A percentile compares a stretch with the other conserved stretches of the same genome.
Evolutionary conservation across 1,139 yeast species (phyloP).

Genomic region (Yamadazyma spencermartinsiae): DNA sequence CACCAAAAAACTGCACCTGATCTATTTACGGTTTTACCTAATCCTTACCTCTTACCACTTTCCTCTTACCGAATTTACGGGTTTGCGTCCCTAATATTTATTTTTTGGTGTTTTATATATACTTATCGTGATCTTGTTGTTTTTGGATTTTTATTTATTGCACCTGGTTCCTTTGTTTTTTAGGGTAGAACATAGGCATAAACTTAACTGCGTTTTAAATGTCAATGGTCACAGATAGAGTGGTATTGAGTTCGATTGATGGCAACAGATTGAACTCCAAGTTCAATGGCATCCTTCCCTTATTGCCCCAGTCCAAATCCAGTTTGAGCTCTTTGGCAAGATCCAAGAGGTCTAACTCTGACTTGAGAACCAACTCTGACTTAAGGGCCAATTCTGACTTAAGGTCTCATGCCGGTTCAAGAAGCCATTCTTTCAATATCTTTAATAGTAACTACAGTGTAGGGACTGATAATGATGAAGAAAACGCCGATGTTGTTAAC

Average conservation of each 20-base stretch:
- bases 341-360: no score
- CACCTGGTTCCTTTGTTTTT: not conserved
- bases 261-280: slow-evolving; percentile 9
- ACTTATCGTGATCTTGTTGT: not conserved
- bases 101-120: not conserved
- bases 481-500: slow-evolving; percentile 2
- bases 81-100: not conserved
- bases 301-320: slow-evolving; percentile 1
- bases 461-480: not conserved
- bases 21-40: not conserved
- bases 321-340: no score
- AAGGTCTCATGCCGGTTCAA: not conserved
- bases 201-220: slow-evolving; percentile 1
- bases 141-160: not conserved
- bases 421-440: not conserved
- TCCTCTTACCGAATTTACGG: no score
- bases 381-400: not conserved
- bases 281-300: slow-evolving; percentile 1
- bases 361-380: not conserved
- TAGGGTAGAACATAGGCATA: no score
- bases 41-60: no score
- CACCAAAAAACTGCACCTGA: not conserved
- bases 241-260: slow-evolving; percentile 14
- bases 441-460: not conserved
- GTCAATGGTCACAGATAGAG: slow-evolving; percentile 15